These are phyloP conservation scores for Phytophthora pistaciae DNA, from an alignment of 352 stramenopile genomes.

Conservation along the genomic window DNA sequence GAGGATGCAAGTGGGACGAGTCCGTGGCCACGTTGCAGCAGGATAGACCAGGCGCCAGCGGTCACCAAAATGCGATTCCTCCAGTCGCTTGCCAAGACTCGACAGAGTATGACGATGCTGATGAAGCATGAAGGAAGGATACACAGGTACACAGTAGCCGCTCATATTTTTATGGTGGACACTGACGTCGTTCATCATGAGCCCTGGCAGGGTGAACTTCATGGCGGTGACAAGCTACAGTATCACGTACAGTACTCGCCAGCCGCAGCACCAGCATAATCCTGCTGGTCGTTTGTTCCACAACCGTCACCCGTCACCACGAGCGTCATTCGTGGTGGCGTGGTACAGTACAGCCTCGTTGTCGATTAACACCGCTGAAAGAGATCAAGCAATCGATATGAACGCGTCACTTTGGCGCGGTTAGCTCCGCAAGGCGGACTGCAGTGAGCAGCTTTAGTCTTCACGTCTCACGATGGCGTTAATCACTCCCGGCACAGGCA, in stretches of 20 bases:
- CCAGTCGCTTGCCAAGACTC: constrained; percentile 5
- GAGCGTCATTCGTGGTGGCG: not conserved
- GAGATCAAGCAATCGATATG: not conserved
- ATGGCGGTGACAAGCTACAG: too few species aligned
- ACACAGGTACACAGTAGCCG: not conserved
- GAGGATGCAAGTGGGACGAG: constrained; percentile 19
- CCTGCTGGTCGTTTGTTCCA: not conserved
- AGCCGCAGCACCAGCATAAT: not conserved
- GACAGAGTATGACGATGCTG: constrained; percentile 23
- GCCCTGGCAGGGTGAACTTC: too few species aligned
- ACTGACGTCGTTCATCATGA: not conserved
- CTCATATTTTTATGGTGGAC: too few species aligned
- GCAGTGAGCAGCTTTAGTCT: too few species aligned
- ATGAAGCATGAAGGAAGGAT: not conserved
- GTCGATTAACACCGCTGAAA: not conserved
- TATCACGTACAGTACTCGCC: too few species aligned
- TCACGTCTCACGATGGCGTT: not conserved
- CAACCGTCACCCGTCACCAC: constrained; percentile 2
- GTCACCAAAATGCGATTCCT: constrained; percentile 22
- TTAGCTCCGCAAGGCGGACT: too few species aligned
- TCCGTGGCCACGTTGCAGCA: not conserved
- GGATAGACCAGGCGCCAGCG: constrained; percentile 5
- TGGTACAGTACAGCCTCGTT: not conserved
- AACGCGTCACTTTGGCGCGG: not conserved
- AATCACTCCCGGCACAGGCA: not conserved